Conservation (phyloP, 2,329 filamentous ascomycete species). For the Phialophora chinensis region DNA sequence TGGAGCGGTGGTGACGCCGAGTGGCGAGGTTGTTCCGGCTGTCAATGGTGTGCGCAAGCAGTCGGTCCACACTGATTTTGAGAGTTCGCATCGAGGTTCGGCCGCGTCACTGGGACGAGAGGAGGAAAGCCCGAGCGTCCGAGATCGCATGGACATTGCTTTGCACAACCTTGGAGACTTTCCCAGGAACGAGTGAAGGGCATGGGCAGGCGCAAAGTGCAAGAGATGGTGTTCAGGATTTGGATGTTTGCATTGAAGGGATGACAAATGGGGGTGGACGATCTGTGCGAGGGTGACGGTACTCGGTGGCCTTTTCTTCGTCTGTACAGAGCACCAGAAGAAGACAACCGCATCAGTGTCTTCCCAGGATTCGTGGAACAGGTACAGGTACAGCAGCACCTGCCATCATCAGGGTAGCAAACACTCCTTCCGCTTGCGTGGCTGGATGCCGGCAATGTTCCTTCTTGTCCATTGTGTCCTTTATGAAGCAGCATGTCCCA, state of each 20-base stretch:
- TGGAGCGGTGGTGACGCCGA: constrained; percentile 62
- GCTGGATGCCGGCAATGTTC: not conserved
- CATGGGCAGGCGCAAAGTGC: not conserved
- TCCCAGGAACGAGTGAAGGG: constrained; percentile 34
- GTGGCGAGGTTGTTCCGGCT: constrained; percentile 64
- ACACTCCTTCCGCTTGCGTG: constrained; percentile 2
- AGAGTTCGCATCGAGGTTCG: constrained; percentile 34
- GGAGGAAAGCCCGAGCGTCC: constrained; percentile 48
- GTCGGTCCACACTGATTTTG: constrained; percentile 22
- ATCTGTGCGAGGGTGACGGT: constrained; percentile 8
- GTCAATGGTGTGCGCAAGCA: constrained; percentile 37
- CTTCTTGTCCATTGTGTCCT: not conserved
- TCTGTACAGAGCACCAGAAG: not conserved
- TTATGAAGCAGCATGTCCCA: not conserved
- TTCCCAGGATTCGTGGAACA: not conserved
- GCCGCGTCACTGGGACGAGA: constrained; percentile 43
- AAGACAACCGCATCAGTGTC: not conserved
- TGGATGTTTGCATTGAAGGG: not conserved
- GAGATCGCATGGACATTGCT: constrained; percentile 64
- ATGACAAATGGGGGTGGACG: constrained; percentile 11
- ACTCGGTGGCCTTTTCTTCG: constrained; percentile 6
- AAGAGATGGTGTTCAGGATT: constrained; percentile 6
- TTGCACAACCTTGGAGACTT: constrained; percentile 64
- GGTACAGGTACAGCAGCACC: constrained; percentile 3
- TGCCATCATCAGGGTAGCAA: constrained; percentile 2